Evolutionary conservation across 768 basidiomycete genomes (phyloP).

Genomic region (Clitopilus passeckerianus): DNA sequence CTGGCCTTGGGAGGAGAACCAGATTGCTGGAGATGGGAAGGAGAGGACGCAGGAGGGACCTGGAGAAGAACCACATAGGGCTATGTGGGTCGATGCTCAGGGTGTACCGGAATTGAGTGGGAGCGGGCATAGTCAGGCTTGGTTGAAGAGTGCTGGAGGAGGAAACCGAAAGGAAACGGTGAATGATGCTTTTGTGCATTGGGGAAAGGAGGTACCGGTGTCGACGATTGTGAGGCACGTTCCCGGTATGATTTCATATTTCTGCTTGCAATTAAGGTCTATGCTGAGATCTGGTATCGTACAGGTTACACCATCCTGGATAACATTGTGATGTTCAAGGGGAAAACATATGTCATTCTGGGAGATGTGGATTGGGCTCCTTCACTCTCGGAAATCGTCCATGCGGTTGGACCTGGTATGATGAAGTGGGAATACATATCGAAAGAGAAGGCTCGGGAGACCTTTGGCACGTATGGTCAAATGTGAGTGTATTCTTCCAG

Average conservation of each 20-base stretch:
- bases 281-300: background rate
- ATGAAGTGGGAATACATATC: conserved; percentile 61
- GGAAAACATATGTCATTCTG: conserved; percentile 70
- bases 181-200: conserved; percentile 49
- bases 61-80: conserved; percentile 10
- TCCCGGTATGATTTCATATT: conserved; percentile 42
- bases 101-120: conserved; percentile 1
- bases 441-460: conserved; percentile 36
- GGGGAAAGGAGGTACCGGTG: conserved; percentile 51
- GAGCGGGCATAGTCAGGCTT: background rate
- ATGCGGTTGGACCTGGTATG: conserved; percentile 29
- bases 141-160: conserved; percentile 19
- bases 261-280: conserved; percentile 1
- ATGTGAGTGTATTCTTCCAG: conserved; percentile 29
- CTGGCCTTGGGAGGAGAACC: conserved; percentile 61
- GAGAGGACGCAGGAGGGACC: conserved; percentile 35
- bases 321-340: conserved; percentile 71
- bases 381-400: conserved; percentile 41
- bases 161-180: conserved; percentile 22
- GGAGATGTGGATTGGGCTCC: conserved; percentile 65
- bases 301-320: conserved; percentile 83
- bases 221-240: conserved; percentile 58
- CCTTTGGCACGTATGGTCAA: conserved; percentile 50
- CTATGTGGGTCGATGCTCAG: conserved; percentile 1
- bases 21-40: conserved; percentile 51